These are phyloP conservation scores for Corchorus olitorius DNA, from an alignment of 345 rosid species.

Conservation along the genomic window DNA sequence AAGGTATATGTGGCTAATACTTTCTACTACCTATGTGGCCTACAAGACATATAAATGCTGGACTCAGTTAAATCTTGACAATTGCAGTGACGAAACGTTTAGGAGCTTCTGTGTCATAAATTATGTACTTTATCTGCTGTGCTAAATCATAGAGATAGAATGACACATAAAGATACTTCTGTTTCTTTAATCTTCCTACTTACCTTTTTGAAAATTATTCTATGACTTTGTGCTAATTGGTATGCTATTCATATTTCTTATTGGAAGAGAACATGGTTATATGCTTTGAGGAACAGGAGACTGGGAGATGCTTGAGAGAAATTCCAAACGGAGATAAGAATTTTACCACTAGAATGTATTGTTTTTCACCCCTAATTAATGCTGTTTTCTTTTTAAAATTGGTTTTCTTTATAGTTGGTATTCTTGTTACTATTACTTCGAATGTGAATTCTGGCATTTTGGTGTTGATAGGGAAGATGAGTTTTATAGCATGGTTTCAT, in stretches of 20 bases:
- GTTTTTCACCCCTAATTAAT: slow-evolving; percentile 10
- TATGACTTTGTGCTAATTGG: neutral
- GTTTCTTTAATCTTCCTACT: neutral
- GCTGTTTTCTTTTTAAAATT: slow-evolving; percentile 21
- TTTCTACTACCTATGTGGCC: neutral
- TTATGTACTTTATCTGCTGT: neutral
- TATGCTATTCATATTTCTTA: slow-evolving; percentile 16
- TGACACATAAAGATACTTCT: neutral
- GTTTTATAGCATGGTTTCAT: neutral
- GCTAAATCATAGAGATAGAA: neutral
- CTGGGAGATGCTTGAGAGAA: slow-evolving; percentile 77
- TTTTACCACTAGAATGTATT: slow-evolving; percentile 66
- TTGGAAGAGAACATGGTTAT: slow-evolving; percentile 86
- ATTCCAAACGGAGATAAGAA: slow-evolving; percentile 58
- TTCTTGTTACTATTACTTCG: neutral
- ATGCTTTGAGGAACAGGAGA: slow-evolving; percentile 79
- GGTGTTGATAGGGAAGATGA: neutral
- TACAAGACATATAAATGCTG: neutral
- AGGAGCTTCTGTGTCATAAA: neutral
- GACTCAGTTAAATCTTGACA: neutral
- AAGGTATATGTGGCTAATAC: neutral
- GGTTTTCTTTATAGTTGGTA: slow-evolving; percentile 2
- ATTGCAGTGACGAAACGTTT: neutral
- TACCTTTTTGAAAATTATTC: slow-evolving; percentile 21
- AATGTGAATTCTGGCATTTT: neutral